Base-by-base conservation (phyloP, 1,284 basidiomycete species). In the Hemileccinum hortonii region DNA sequence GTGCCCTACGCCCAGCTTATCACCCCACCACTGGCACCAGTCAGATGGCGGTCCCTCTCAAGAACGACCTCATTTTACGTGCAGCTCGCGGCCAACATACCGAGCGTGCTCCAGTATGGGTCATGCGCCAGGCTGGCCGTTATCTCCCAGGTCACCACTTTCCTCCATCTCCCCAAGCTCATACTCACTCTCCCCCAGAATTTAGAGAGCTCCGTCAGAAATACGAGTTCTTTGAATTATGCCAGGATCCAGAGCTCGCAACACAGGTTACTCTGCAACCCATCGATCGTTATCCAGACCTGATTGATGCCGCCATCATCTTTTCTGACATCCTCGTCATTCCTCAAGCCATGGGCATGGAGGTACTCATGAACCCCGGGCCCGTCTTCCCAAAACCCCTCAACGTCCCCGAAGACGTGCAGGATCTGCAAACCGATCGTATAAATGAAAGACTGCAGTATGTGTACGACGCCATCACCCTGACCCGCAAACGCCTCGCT, bases 101-200 rank as follows among this genome's bases (percentile, higher is more conserved):
- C 0, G 90, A 92, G 65, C 84, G 92, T 53, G 93, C 96, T 3
- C 96, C 96, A 14, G 94, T 97, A 56, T 99, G 96, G 96, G 91
- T 98, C 56, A 99, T 99, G 96, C 84, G 97, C 32, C 96, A 99
- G 70, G 97, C 97, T 19, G 95, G 96, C 42, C 82, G 95, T 49
- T 97, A 97, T 73, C 83, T 98, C 47, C 94, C 94, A 71, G 94
- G 93, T 93, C 64, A 71, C 78, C 40, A 37, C 14, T 16, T 22
- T 33, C 41, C 32, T 15, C 35, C 19, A 16, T 48, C 43, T 30
- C 22, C 32, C 6, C 21, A 9, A 16, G 30, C 38, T n/a, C 29
- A 18, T 39, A 24, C 50, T 55, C 49, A 66, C 19, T 24, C 24
- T 15, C 22, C 41, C 33, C n/a, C 73, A 95, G 93, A 95, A 73